These are phyloP conservation scores for Pichia deserticola DNA, from an alignment of 805 yeast genomes.

Conservation along the genomic window DNA sequence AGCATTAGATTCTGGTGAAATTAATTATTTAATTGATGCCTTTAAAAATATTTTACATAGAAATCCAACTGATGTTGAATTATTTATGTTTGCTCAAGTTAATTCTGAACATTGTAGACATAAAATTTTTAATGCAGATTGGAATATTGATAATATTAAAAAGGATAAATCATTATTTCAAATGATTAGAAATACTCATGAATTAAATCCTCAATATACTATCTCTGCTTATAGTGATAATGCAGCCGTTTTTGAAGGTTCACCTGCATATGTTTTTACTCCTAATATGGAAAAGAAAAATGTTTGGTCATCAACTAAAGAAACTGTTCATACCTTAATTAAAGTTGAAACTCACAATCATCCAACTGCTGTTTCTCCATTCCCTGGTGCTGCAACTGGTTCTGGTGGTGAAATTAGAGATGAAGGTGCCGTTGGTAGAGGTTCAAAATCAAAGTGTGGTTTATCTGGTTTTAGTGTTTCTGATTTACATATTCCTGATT, in stretches of 20 bases:
- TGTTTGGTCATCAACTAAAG: slow-evolving; percentile 68
- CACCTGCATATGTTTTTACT: slow-evolving; percentile 66
- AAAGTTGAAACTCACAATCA: slow-evolving; percentile 99
- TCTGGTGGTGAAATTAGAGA: slow-evolving; percentile 99
- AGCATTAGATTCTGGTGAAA: slow-evolving; percentile 93
- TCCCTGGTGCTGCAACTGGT: slow-evolving; percentile 99
- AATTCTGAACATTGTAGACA: slow-evolving; percentile 99
- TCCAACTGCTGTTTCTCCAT: slow-evolving; percentile 98
- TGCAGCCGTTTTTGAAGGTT: slow-evolving; percentile 91
- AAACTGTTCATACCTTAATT: slow-evolving; percentile 79
- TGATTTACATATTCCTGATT: slow-evolving; percentile 79
- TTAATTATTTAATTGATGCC: slow-evolving; percentile 76
- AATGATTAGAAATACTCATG: slow-evolving; percentile 94
- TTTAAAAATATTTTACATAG: slow-evolving; percentile 70
- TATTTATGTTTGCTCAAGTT: slow-evolving; percentile 99
- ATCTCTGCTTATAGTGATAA: slow-evolving; percentile 94
- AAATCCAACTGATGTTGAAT: slow-evolving; percentile 95
- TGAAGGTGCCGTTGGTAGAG: slow-evolving; percentile 99
- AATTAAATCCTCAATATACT: slow-evolving; percentile 70
- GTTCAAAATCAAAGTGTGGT: slow-evolving; percentile 96
- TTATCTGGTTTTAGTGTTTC: slow-evolving; percentile 88
- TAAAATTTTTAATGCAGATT: slow-evolving; percentile 95
- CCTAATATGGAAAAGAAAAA: slow-evolving; percentile 63
- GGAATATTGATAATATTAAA: slow-evolving; percentile 84
- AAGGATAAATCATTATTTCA: slow-evolving; percentile 75